Evolutionary conservation across 352 stramenopile genomes (phyloP).

Genomic region (Achlya hypogyna): DNA sequence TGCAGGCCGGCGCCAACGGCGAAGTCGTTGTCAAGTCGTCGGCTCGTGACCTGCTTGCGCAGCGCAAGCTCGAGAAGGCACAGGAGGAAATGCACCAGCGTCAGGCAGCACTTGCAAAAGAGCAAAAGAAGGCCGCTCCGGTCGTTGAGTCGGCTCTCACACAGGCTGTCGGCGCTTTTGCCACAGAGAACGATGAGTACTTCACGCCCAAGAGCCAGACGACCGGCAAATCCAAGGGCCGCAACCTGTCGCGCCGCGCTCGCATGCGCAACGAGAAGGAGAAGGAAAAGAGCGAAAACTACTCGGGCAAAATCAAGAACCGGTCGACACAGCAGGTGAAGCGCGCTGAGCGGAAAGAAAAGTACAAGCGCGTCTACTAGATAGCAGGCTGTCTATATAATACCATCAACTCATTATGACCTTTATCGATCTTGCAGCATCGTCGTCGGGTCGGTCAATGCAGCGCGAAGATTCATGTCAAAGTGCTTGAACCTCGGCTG

Average conservation of each 20-base stretch:
- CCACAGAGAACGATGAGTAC: conserved; percentile 14
- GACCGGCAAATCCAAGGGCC: not conserved
- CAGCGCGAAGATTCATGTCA: too few species aligned
- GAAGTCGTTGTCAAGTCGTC: conserved; percentile 19
- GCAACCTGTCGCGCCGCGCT: conserved; percentile 12
- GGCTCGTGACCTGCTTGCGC: conserved; percentile 9
- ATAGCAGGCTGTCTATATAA: not conserved
- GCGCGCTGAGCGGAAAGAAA: conserved; percentile 17
- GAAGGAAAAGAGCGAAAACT: conserved; percentile 21
- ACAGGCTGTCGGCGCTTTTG: conserved; percentile 14
- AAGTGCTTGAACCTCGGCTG: too few species aligned
- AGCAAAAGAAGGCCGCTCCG: not conserved
- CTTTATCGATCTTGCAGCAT: too few species aligned
- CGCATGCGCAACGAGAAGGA: not conserved
- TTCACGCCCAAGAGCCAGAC: not conserved
- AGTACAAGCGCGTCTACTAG: conserved; percentile 21
- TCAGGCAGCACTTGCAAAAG: conserved; percentile 6
- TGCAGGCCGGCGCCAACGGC: conserved; percentile 13
- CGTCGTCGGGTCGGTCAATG: too few species aligned
- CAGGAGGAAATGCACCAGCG: conserved; percentile 13
- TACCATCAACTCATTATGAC: too few species aligned
- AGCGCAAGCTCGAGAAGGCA: conserved; percentile 16
- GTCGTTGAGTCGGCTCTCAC: conserved; percentile 9
- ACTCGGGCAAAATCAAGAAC: conserved; percentile 18
- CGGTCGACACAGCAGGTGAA: conserved; percentile 11